A percentile compares a stretch with the other conserved stretches of the same genome.
phyloP scores from a whole-genome alignment of 108 stramenopile species.

The Cyclotella kingstonii region DNA sequence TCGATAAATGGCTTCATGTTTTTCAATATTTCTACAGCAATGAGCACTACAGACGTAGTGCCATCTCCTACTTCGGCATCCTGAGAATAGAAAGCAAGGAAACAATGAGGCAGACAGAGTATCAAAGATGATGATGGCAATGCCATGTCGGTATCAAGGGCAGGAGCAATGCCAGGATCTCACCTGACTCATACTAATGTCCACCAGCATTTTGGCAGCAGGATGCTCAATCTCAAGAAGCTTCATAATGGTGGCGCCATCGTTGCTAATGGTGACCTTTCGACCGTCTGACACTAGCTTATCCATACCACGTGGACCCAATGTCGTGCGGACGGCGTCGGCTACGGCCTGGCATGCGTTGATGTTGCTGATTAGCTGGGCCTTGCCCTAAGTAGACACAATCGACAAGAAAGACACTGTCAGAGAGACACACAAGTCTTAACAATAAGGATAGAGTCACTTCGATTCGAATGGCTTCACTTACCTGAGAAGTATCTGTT shows the following conservation, averaged over 20 bases:
- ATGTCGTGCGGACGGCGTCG: constrained; percentile 92
- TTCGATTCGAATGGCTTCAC: constrained; percentile 2
- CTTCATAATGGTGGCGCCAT: constrained; percentile 98
- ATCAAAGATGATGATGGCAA: too few relatives aligned
- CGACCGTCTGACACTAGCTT: constrained; percentile 92
- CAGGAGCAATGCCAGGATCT: background rate
- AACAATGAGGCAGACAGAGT: background rate
- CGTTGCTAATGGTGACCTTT: constrained; percentile 95
- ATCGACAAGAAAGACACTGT: too few relatives aligned
- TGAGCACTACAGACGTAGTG: constrained; percentile 94
- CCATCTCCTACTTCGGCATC: constrained; percentile 98
- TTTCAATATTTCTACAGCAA: constrained; percentile 94
- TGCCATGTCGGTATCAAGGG: background rate
- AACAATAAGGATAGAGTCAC: too few relatives aligned
- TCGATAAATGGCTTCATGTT: constrained; percentile 95
- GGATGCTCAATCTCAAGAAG: constrained; percentile 98
- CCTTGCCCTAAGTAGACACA: constrained; percentile 81
- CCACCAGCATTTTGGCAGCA: constrained; percentile 97
- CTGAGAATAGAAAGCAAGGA: constrained; percentile 15
- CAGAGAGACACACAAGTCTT: too few relatives aligned
- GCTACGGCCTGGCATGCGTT: constrained; percentile 98
- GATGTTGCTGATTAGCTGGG: constrained; percentile 98
- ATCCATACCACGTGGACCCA: constrained; percentile 99
- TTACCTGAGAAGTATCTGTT: constrained; percentile 94
- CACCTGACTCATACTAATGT: constrained; percentile 94